A percentile compares a stretch with the other conserved stretches of the same genome.
Conservation (phyloP, 352 stramenopile genomes). For the Phytophthora capsici region DNA sequence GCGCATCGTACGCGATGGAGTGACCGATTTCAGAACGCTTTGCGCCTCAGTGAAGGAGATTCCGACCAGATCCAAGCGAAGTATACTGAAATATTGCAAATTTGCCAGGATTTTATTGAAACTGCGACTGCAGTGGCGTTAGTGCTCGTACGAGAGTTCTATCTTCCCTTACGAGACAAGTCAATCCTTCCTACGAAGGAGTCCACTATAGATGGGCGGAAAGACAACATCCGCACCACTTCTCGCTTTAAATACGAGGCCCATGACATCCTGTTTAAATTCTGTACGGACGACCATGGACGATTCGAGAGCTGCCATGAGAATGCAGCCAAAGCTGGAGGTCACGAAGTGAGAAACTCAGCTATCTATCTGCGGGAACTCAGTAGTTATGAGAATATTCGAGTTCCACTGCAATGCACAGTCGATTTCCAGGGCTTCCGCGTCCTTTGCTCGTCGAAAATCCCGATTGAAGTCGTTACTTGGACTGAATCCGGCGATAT, state of each 20-base stretch:
- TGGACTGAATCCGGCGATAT: conserved; percentile 73
- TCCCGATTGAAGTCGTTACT: conserved; percentile 77
- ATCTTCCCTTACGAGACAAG: conserved; percentile 77
- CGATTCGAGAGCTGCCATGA: conserved; percentile 92
- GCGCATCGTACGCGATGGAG: conserved; percentile 64
- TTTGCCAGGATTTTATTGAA: conserved; percentile 92
- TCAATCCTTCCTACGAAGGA: conserved; percentile 71
- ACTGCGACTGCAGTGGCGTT: conserved; percentile 68
- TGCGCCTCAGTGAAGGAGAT: conserved; percentile 47
- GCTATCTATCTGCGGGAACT: conserved; percentile 74
- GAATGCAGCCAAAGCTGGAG: conserved; percentile 82
- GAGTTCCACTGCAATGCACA: conserved; percentile 77
- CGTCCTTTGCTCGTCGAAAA: conserved; percentile 84
- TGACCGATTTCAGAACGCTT: conserved; percentile 65
- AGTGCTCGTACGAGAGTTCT: conserved; percentile 84
- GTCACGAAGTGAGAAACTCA: conserved; percentile 84
- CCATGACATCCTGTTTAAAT: conserved; percentile 90
- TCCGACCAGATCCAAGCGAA: conserved; percentile 66
- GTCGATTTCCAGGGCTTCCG: conserved; percentile 92
- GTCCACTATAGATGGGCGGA: conserved; percentile 69
- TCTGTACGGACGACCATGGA: conserved; percentile 92
- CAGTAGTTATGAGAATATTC: conserved; percentile 40
- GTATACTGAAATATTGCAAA: conserved; percentile 84
- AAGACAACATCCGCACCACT: conserved; percentile 63
- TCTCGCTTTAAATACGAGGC: conserved; percentile 80